These are phyloP conservation scores for Quercus engelmannii DNA, from an alignment of 306 rosid genomes.

Conservation along the genomic window DNA sequence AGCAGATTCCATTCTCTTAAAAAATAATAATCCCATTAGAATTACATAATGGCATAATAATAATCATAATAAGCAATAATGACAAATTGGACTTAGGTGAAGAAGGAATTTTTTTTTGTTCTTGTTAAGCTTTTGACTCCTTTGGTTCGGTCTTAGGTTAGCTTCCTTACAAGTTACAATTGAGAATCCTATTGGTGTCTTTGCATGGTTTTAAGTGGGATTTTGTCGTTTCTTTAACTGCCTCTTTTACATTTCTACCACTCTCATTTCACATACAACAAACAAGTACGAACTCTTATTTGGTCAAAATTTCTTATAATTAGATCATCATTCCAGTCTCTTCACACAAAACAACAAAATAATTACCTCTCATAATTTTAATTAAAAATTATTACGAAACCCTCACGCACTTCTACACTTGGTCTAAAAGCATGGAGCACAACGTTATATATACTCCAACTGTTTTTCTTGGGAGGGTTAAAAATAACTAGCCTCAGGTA, in stretches of 20 bases:
- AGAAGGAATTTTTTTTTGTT: not conserved
- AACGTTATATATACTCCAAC: not conserved
- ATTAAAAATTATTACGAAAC: constrained; percentile 1
- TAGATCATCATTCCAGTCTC: constrained; percentile 44
- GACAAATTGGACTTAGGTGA: not conserved
- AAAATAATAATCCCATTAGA: constrained; percentile 3
- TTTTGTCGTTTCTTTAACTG: constrained; percentile 40
- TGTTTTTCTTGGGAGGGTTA: constrained; percentile 16
- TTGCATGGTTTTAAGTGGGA: constrained; percentile 57
- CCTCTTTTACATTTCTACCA: constrained; percentile 6
- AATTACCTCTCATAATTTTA: constrained; percentile 13
- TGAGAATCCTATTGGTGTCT: constrained; percentile 18
- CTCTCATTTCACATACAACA: constrained; percentile 25
- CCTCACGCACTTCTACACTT: constrained; percentile 7
- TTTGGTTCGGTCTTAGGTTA: constrained; percentile 2
- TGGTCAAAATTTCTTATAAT: constrained; percentile 43
- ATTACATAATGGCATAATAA: constrained; percentile 22
- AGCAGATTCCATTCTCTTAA: constrained; percentile 43
- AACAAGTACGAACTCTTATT: constrained; percentile 29
- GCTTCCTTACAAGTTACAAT: not conserved
- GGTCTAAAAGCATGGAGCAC: constrained; percentile 27
- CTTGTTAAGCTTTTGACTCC: constrained; percentile 7
- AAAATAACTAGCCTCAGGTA: constrained; percentile 13
- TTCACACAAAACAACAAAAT: constrained; percentile 8
- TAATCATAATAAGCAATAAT: not conserved